These are phyloP conservation scores for Mucor circinelloides DNA, from an alignment of 371 early-diverging fungal species.

Conservation along the genomic window DNA sequence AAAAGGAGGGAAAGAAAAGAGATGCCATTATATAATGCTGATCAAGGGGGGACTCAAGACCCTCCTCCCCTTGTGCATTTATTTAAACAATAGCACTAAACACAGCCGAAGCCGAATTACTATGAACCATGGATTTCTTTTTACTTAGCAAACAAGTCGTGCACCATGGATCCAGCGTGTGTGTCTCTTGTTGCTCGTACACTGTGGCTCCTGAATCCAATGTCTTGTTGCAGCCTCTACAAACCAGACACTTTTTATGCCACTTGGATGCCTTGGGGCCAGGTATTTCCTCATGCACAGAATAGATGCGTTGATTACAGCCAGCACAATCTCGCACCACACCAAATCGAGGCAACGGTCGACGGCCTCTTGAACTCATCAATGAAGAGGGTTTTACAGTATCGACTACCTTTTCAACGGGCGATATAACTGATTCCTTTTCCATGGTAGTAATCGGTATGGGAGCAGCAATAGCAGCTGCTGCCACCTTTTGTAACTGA, in stretches of 20 bases:
- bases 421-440: not conserved
- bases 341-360: constrained; percentile 45
- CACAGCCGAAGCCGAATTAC: constrained; percentile 1
- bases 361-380: constrained; percentile 37
- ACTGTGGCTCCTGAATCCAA: constrained; percentile 48
- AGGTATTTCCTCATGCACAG: constrained; percentile 50
- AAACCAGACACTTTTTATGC: constrained; percentile 45
- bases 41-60: constrained; percentile 5
- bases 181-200: constrained; percentile 17
- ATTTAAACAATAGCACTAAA: constrained; percentile 1
- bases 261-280: constrained; percentile 49
- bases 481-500: constrained; percentile 20
- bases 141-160: constrained; percentile 38
- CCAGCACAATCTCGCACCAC: constrained; percentile 38
- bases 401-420: not conserved
- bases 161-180: constrained; percentile 36
- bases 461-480: not conserved
- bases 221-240: constrained; percentile 36
- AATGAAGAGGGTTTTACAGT: constrained; percentile 33
- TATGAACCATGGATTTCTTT: not conserved
- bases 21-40: not conserved
- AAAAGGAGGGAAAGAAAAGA: not conserved
- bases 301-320: constrained; percentile 35
- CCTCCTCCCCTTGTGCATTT: constrained; percentile 2
- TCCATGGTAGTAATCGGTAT: not conserved